phyloP scores from a whole-genome alignment of 176 grass and related monocot species.

The Secale cereale region DNA sequence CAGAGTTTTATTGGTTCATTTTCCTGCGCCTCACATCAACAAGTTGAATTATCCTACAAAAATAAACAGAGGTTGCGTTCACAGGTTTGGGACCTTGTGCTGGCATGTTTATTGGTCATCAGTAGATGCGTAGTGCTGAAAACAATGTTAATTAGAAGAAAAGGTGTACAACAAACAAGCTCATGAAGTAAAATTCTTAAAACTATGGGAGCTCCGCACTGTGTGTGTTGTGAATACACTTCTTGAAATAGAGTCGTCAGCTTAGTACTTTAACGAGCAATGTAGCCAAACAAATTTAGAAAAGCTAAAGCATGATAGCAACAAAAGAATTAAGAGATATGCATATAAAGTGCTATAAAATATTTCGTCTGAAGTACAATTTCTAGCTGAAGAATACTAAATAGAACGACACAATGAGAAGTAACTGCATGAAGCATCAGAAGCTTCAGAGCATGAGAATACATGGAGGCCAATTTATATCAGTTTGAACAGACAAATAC shows the following conservation, averaged over 20 bases:
- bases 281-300: background rate
- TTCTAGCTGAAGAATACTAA: background rate
- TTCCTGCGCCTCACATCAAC: background rate
- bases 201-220: background rate
- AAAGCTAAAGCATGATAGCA: background rate
- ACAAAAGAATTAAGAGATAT: background rate
- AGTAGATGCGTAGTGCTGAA: background rate
- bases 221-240: background rate
- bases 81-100: background rate
- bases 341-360: background rate
- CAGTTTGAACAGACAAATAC: constrained; percentile 17
- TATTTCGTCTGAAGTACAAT: background rate
- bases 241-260: background rate
- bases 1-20: background rate
- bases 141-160: too few relatives aligned
- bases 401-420: background rate
- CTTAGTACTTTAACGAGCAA: background rate
- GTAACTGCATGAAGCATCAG: background rate
- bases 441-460: background rate
- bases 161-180: too few relatives aligned
- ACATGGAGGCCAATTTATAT: background rate
- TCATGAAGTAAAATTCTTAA: background rate
- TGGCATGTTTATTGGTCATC: background rate
- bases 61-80: too few relatives aligned
- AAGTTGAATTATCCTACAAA: background rate